phyloP scores from a whole-genome alignment of 2,329 filamentous ascomycete species.

The Cladorrhinum sp. region DNA sequence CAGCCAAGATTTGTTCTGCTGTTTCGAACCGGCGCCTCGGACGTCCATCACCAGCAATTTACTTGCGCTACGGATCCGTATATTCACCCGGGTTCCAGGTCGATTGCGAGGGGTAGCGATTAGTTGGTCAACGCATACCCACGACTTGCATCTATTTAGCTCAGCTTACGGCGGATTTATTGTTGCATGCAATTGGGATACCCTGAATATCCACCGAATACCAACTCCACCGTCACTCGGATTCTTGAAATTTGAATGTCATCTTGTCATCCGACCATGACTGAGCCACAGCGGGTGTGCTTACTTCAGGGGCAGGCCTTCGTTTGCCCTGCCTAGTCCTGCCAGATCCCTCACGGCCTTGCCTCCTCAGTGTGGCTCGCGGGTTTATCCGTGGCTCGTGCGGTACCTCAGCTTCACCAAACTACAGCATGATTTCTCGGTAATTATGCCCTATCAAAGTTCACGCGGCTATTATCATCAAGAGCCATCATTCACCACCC shows the following conservation, averaged over 20 bases:
- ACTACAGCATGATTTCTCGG: neutral
- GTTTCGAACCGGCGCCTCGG: slow-evolving; percentile 9
- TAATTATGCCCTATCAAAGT: neutral
- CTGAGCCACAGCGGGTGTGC: neutral
- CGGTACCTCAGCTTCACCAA: neutral
- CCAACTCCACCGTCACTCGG: neutral
- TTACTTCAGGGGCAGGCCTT: neutral
- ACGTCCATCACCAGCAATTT: neutral
- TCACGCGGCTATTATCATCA: slow-evolving; percentile 8
- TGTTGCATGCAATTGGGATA: neutral
- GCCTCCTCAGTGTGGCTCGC: neutral
- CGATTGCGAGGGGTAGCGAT: neutral
- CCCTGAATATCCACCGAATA: neutral
- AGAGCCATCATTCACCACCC: neutral
- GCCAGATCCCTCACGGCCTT: neutral
- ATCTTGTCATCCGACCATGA: neutral
- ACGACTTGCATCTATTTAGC: neutral
- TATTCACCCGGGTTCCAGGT: neutral
- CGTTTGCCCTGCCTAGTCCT: neutral
- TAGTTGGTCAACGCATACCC: neutral
- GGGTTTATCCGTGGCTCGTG: neutral
- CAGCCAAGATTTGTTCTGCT: neutral
- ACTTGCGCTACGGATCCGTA: neutral
- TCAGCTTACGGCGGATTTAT: neutral
- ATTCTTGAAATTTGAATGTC: neutral